Conservation (phyloP, 164 flowering plant genomes). For the Chimonanthus salicifolius region DNA sequence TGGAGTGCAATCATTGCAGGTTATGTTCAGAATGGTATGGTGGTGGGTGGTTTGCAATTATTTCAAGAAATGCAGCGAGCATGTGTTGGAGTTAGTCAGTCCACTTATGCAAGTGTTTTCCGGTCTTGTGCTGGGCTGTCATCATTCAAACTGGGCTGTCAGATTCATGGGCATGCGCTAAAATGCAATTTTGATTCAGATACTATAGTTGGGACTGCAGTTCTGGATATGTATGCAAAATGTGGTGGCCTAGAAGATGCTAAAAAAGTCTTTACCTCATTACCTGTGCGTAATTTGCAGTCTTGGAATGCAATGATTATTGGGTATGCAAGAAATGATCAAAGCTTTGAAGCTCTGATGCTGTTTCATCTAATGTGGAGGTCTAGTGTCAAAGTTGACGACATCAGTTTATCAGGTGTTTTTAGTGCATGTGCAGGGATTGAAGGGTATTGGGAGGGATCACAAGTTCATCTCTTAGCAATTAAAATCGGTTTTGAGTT, state of each 20-base stretch:
- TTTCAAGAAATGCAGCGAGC: conserved; percentile 55
- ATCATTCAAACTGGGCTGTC: conserved; percentile 43
- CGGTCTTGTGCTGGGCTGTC: conserved; percentile 61
- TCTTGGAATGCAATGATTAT: conserved; percentile 66
- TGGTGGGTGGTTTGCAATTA: conserved; percentile 36
- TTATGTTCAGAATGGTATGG: conserved; percentile 47
- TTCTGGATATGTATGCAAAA: conserved; percentile 82
- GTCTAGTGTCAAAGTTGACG: conserved; percentile 54
- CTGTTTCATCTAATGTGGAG: conserved; percentile 38
- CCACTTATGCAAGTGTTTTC: conserved; percentile 69
- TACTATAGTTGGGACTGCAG: conserved; percentile 67
- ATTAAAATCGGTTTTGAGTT: conserved; percentile 34
- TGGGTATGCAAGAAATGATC: conserved; percentile 41
- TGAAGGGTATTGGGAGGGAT: conserved; percentile 45
- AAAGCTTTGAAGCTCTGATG: conserved; percentile 46
- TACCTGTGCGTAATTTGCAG: conserved; percentile 45
- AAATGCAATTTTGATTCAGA: conserved; percentile 50
- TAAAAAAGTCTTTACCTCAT: conserved; percentile 36
- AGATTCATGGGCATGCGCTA: conserved; percentile 61
- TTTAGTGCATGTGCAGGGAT: conserved; percentile 60
- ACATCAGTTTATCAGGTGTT: conserved; percentile 58
- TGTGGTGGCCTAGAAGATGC: conserved; percentile 49
- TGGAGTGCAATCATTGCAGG: conserved; percentile 86
- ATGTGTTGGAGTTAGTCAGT: conserved; percentile 61
- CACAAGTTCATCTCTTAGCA: conserved; percentile 58